These are phyloP conservation scores for Pinus taeda DNA, from an alignment of 75 land plant species.

Conservation along the genomic window DNA sequence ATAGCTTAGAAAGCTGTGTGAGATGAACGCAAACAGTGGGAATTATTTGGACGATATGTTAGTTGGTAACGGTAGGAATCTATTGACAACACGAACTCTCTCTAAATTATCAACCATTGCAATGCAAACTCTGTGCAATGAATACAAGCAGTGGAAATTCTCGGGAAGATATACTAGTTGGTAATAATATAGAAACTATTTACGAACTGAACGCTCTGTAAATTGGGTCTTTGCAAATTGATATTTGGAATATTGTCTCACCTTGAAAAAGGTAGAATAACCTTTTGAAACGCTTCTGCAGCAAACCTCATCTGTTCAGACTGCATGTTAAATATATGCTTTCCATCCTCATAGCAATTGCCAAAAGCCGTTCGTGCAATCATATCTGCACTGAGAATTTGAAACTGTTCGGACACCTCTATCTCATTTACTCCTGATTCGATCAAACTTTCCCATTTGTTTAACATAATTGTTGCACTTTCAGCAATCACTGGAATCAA, in stretches of 20 bases:
- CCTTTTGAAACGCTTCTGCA: conserved; percentile 1
- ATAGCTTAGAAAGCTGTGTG: no score
- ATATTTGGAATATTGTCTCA: not conserved
- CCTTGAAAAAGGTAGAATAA: conserved; percentile 52
- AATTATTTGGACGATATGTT: no score
- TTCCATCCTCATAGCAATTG: conserved; percentile 30
- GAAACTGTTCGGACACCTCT: conserved; percentile 20
- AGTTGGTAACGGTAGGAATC: no score
- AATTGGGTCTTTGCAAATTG: no score
- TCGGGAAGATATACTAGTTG: no score
- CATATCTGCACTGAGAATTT: conserved; percentile 20
- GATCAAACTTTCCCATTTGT: conserved; percentile 11
- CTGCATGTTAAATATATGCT: conserved; percentile 20
- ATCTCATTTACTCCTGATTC: conserved; percentile 9
- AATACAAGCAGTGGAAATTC: no score
- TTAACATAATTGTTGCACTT: conserved; percentile 6
- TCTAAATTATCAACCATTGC: no score
- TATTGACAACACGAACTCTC: no score
- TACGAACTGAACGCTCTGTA: no score
- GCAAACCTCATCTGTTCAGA: conserved; percentile 10
- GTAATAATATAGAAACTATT: no score
- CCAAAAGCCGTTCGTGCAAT: conserved; percentile 47
- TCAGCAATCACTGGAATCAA: conserved; percentile 18
- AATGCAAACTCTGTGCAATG: no score
- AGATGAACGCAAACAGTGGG: no score